Evolutionary conservation across 805 yeast species (phyloP), one percentile per base, ranked within the genome.

Genomic region (Candida endomychidarum): DNA sequence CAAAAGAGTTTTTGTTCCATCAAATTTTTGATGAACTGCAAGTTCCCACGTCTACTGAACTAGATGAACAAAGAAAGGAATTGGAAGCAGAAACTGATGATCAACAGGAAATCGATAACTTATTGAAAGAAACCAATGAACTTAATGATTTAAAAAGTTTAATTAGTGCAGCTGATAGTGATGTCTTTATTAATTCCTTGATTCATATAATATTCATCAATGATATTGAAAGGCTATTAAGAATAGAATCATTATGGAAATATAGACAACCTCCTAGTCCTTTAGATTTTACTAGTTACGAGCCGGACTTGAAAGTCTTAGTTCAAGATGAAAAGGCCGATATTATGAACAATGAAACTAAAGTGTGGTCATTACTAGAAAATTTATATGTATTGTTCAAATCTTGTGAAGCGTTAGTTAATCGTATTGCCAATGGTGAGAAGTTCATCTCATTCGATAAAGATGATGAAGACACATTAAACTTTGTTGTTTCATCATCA

Each of bases 381-480:
- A 84, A 83, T 48, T 54, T 88, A 12, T 70, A 70, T 23, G 82
- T 81, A 2, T 76, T 91, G 28, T 57, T 65, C 6, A 57, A 67
- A 20, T 62, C 86, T 1, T 65, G 78, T 1, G 56, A 62, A 22
- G 56, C 63, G 10, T 65, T 91, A 18, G 78, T 81, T 39, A 41
- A 56, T 1, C 67, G 97, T 41, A 45, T 62, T 22, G 38, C 42
- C 6, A 55, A 74, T 43, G 46, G 45, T n/a, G 66, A 66, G 52
- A 43, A 58, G 4, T 51, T 51, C 24, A 57, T 85, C 20, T 76
- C 78, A 34, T 93, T 95, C 59, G 99, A 93, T 59, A 93, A 93
- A 58, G 99, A 93, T 59, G 99, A 95, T 59, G 84, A 80, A 32
- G 97, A 87, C 53, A 87, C 98, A 0, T 70, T 93, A 40, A 75